Evolutionary conservation across 2,329 filamentous ascomycete genomes (phyloP), one percentile per base, ranked within the genome.

Genomic region (Sporothrix brasiliensis): DNA sequence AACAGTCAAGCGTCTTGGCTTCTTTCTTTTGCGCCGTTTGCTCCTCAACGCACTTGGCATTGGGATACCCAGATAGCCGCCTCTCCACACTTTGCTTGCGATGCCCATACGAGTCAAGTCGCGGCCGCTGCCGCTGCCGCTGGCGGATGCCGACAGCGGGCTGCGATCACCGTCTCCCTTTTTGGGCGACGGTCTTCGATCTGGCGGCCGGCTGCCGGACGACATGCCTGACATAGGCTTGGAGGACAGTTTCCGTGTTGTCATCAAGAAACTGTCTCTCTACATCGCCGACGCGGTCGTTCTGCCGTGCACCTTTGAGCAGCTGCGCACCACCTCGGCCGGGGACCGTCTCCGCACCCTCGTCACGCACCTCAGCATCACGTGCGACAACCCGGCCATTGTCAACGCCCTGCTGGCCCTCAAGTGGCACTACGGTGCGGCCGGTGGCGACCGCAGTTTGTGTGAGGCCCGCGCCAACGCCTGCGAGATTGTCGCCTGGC

Each of bases 401-500:
- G 89, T 93, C 58, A 91, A 90, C 76, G 90, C 91, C 66, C 81
- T 94, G 44, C 81, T 94, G 89, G 91, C 90, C 1, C 82, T 93
- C 41, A 91, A 91, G 77, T 92, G 90, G 83, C 91, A 94, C 76
- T 94, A 89, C 75, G 82, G 90, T 72, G 82, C 86, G 30, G 84
- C 87, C 14, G 81, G 84, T 47, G 89, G 91, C 73, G 83, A 91
- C 71, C 87, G 87, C 71, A 88, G 88, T 4, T 80, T 94, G 44
- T 87, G 88, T 70, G 86, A 91, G 70, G 87, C 90, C 16, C 85
- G 91, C 69, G 90, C 90, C 24, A 87, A 88, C 76, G 91, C 90
- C 39, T 94, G 91, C 76, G 92, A 94, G 80, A 91, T 93, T 72
- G 90, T 93, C 16, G 92, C 92, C 50, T 93, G 91, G 90, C 87